Evolutionary conservation across 768 basidiomycete genomes (phyloP), one percentile per base, ranked within the genome.

Genomic region (Hypsizygus marmoreus): DNA sequence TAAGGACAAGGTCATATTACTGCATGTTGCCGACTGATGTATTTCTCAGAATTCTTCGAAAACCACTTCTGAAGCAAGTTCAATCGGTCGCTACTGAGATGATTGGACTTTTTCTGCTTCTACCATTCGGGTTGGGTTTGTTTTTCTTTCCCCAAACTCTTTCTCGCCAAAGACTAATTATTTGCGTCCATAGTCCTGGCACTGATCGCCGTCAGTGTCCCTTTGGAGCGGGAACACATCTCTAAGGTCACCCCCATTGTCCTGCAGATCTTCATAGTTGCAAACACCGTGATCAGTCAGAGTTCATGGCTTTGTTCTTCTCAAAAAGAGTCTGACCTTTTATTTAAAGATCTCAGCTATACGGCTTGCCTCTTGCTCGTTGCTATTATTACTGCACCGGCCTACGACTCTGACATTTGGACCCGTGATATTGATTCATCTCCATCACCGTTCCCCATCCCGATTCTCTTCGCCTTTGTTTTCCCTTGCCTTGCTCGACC

Each of bases 401-500:
- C 71, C 16, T 80, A 69, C 53, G 80, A 82, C 51, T 54, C 51
- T 13, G 69, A 80, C 32, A 67, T 82, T 34, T 81, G 78, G 79
- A 49, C 62, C 23, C 74, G 79, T 24, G 79, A 82, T 42, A 74
- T 82, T 41, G 80, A 82, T 54, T 73, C 76, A 9, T 73, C 76
- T 17, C 81, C 81, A n/a, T 80, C 79, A 9, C 81, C 81, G 13
- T 82, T 82, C 49, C 80, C 81, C 0, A 58, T 77, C 30, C 53
- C 67, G 4, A 53, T 76, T 39, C 50, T 82, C 13, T 50, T 76
- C 32, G 63, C 61, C 10, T 77, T 64, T 51, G 50, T 66, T n/a
- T 64, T 65, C 55, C 66, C 64, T 45, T 66, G 64, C 50, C 40
- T 67, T 59, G 57, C 49, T 47, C 22, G 40, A 23, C 29, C 32